Conservation (phyloP, 768 basidiomycete species). For the Boletus pseudopeckii region DNA sequence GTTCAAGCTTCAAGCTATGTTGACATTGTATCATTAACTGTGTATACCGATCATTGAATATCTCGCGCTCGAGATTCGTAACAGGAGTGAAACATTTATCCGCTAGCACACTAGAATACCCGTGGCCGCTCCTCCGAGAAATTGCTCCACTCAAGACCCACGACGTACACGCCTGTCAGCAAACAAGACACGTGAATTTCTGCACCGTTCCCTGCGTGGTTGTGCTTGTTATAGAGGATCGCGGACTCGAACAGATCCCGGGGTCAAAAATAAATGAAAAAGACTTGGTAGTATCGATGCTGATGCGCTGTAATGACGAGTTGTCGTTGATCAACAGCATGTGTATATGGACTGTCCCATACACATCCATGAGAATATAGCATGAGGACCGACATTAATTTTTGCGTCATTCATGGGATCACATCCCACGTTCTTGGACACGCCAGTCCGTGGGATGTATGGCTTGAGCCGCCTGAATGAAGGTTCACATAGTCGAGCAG, state of each 20-base stretch:
- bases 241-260: not conserved
- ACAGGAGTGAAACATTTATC: not conserved
- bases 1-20: not conserved
- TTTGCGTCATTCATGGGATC: slow-evolving; percentile 3
- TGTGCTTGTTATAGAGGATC: not conserved
- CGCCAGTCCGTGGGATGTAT: not conserved
- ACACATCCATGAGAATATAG: slow-evolving; percentile 2
- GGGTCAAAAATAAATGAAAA: not conserved
- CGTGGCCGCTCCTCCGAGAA: not conserved
- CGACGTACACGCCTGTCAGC: not conserved
- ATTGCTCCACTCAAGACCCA: not conserved
- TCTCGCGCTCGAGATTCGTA: not conserved
- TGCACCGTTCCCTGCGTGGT: not conserved
- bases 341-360: not conserved
- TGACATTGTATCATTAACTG: slow-evolving; percentile 10
- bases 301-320: not conserved
- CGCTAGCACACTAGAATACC: not conserved
- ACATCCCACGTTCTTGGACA: not conserved
- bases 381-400: not conserved
- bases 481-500: not conserved
- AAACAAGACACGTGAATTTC: not conserved
- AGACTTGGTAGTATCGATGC: not conserved
- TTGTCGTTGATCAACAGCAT: not conserved
- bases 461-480: not conserved
- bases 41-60: slow-evolving; percentile 7